These are phyloP conservation scores for Corylus heterophylla DNA, from an alignment of 306 rosid genomes.

Conservation along the genomic window DNA sequence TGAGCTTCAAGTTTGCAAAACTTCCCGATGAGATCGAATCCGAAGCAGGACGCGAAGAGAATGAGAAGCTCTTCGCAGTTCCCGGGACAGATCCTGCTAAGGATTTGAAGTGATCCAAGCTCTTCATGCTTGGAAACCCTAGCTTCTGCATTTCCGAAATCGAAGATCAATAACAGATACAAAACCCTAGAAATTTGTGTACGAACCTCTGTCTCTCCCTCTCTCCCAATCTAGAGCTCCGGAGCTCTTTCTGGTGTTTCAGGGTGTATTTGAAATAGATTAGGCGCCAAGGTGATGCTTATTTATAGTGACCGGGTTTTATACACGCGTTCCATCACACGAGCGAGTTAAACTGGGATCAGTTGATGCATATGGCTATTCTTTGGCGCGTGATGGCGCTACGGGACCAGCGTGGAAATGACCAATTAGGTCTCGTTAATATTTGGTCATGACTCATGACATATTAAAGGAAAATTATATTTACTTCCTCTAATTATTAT, in stretches of 20 bases:
- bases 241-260: constrained; percentile 13
- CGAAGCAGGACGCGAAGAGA: constrained; percentile 47
- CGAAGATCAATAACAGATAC: constrained; percentile 18
- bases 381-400: background rate
- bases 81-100: constrained; percentile 54
- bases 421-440: no score
- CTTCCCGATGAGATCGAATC: constrained; percentile 67
- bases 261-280: constrained; percentile 33
- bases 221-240: constrained; percentile 8
- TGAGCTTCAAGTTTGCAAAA: constrained; percentile 78
- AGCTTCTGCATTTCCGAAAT: constrained; percentile 49
- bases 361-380: no score
- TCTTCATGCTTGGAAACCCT: constrained; percentile 66
- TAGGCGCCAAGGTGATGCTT: constrained; percentile 40
- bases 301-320: constrained; percentile 28
- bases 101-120: constrained; percentile 81
- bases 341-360: background rate
- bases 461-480: no score
- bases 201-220: background rate
- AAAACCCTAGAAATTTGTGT: constrained; percentile 33
- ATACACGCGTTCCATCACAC: background rate
- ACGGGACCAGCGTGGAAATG: background rate
- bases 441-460: no score
- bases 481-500: no score
- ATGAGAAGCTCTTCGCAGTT: constrained; percentile 49